Evolutionary conservation across 192 early-diverging fungal species (phyloP).

Genomic region (Mortierella alpina): DNA sequence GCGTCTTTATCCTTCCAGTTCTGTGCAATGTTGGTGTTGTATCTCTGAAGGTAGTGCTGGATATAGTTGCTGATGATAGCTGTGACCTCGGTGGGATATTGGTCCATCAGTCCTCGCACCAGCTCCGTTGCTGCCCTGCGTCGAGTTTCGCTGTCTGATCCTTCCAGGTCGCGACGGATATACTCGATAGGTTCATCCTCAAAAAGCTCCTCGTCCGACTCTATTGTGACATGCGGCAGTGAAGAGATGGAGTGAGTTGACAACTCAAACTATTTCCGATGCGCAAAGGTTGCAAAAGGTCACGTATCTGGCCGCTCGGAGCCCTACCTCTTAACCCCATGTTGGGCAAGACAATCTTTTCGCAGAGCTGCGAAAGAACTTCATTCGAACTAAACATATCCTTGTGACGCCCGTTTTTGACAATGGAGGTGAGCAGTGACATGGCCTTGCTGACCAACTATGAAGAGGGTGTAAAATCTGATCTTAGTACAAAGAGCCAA

Average conservation of each 20-base stretch:
- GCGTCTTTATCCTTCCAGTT: slow-evolving; percentile 98
- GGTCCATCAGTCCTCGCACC: slow-evolving; percentile 90
- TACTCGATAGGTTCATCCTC: slow-evolving; percentile 97
- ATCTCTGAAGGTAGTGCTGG: slow-evolving; percentile 74
- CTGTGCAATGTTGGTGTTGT: slow-evolving; percentile 70
- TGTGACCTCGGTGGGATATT: slow-evolving; percentile 88
- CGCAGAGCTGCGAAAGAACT: slow-evolving; percentile 84
- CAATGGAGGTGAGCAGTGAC: slow-evolving; percentile 89
- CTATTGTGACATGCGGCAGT: slow-evolving; percentile 15
- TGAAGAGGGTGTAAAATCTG: slow-evolving; percentile 4
- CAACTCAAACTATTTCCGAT: neutral
- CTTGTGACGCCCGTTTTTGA: slow-evolving; percentile 76
- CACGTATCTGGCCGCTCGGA: too few species aligned
- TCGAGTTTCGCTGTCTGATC: slow-evolving; percentile 92
- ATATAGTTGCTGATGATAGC: slow-evolving; percentile 84
- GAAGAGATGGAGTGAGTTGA: neutral
- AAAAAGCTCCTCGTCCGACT: slow-evolving; percentile 92
- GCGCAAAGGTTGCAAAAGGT: neutral
- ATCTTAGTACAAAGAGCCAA: neutral
- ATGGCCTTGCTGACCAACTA: slow-evolving; percentile 92
- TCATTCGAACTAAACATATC: slow-evolving; percentile 79
- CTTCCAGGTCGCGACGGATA: slow-evolving; percentile 92
- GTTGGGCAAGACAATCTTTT: slow-evolving; percentile 93
- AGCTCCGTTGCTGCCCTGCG: slow-evolving; percentile 91
- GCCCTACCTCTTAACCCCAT: slow-evolving; percentile 78